phyloP scores from a whole-genome alignment of 148 eudicot species.

The Vaccinium macrocarpon region DNA sequence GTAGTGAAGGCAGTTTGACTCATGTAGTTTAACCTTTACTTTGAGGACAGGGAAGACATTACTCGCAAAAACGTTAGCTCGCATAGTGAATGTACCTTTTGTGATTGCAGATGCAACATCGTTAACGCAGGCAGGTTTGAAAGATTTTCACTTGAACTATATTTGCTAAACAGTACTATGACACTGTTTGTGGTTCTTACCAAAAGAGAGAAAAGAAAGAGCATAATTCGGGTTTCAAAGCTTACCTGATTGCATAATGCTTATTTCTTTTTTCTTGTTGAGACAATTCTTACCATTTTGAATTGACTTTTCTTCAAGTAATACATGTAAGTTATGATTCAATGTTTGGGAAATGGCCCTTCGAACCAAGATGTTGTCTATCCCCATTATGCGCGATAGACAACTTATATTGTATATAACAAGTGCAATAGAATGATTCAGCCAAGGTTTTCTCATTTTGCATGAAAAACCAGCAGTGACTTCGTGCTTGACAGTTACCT shows the following conservation, averaged over 20 bases:
- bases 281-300: constrained; percentile 4
- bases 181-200: neutral
- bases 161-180: neutral
- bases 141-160: neutral
- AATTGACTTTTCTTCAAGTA: neutral
- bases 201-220: neutral
- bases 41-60: constrained; percentile 51
- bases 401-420: too few relatives aligned
- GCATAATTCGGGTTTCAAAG: neutral
- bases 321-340: neutral
- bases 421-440: too few relatives aligned
- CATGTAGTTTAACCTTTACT: constrained; percentile 22
- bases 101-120: constrained; percentile 48
- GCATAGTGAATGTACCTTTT: constrained; percentile 43
- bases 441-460: too few relatives aligned
- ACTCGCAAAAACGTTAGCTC: constrained; percentile 47
- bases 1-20: constrained; percentile 9
- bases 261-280: neutral
- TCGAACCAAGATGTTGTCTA: too few relatives aligned
- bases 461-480: too few relatives aligned
- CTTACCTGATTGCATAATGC: neutral
- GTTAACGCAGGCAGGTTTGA: constrained; percentile 43
- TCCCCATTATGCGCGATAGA: too few relatives aligned
- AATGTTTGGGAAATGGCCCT: too few relatives aligned
- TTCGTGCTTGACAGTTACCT: too few relatives aligned